Conservation (phyloP, 768 basidiomycete species). For the Rhodosporidiobolus sp. region DNA sequence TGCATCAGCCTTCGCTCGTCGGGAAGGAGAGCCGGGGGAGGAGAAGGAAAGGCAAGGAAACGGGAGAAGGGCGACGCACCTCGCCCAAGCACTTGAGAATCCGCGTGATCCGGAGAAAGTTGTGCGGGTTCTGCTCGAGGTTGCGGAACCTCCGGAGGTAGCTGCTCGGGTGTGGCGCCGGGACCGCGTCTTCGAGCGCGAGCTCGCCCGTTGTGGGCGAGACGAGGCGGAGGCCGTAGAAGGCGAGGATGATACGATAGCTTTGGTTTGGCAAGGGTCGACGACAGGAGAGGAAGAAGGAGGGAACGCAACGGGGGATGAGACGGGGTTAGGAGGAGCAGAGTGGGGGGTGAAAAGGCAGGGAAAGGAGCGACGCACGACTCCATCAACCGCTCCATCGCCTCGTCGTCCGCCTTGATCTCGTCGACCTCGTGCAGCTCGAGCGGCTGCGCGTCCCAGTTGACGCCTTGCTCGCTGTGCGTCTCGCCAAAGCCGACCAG, state of each 20-base stretch:
- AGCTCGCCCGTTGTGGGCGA: conserved; percentile 61
- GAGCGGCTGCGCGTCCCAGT: conserved; percentile 64
- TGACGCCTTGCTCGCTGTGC: conserved; percentile 66
- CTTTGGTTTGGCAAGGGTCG: neutral
- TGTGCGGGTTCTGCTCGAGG: conserved; percentile 60
- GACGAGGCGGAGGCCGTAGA: conserved; percentile 71
- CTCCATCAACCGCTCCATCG: conserved; percentile 56
- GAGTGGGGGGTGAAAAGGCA: too few relatives aligned
- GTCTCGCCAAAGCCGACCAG: neutral
- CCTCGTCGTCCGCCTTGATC: conserved; percentile 57
- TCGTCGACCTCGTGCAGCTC: conserved; percentile 62
- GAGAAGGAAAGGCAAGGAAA: too few relatives aligned
- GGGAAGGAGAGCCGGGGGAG: accelerated
- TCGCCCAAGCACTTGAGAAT: conserved; percentile 73
- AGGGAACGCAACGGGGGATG: too few relatives aligned
- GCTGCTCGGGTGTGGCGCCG: conserved; percentile 40
- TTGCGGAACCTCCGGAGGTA: conserved; percentile 62
- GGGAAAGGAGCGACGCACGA: conserved; percentile 47
- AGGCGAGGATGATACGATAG: conserved; percentile 72
- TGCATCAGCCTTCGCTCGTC: too few relatives aligned
- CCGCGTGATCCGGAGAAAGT: conserved; percentile 71
- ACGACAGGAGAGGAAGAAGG: too few relatives aligned
- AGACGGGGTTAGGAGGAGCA: too few relatives aligned
- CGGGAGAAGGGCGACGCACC: conserved; percentile 45
- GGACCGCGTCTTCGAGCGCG: conserved; percentile 50